Percentiles rank a stretch among this genome's conserved stretches.
phyloP scores from a whole-genome alignment of 345 rosid species.

The Gossypium thurberi region DNA sequence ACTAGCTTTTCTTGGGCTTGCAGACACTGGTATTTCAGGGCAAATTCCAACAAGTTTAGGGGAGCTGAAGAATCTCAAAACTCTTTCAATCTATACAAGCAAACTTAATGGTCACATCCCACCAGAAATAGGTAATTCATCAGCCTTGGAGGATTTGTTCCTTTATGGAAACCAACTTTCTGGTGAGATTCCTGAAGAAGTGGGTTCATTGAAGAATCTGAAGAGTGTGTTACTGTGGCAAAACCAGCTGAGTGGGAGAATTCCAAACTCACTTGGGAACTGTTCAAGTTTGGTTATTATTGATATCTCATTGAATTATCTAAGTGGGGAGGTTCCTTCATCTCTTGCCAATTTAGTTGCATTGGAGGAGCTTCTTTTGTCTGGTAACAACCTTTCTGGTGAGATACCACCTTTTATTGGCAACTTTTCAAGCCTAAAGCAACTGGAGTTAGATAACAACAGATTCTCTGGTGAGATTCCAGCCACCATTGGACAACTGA shows the following conservation, averaged over 20 bases:
- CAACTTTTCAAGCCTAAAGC: constrained; percentile 40
- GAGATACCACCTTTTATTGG: constrained; percentile 39
- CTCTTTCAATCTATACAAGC: constrained; percentile 57
- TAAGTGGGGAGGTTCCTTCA: constrained; percentile 39
- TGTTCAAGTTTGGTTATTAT: constrained; percentile 38
- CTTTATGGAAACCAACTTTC: constrained; percentile 51
- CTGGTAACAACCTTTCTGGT: constrained; percentile 51
- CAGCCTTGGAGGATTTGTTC: constrained; percentile 47
- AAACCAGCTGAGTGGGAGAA: constrained; percentile 45
- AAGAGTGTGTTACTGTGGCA: constrained; percentile 54
- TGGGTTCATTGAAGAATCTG: constrained; percentile 42
- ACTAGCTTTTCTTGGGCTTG: constrained; percentile 48
- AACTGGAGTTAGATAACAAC: constrained; percentile 63
- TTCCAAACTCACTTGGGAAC: constrained; percentile 44
- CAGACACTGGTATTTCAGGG: constrained; percentile 63
- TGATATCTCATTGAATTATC: constrained; percentile 56
- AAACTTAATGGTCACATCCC: constrained; percentile 56
- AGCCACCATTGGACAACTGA: constrained; percentile 42
- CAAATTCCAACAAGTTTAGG: constrained; percentile 47
- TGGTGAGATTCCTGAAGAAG: constrained; percentile 46
- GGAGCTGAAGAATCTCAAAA: constrained; percentile 44
- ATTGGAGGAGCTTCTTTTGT: constrained; percentile 56
- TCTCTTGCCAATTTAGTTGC: constrained; percentile 35
- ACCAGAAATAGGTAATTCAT: constrained; percentile 44
- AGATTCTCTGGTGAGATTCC: constrained; percentile 49